Evolutionary conservation across 306 rosid species (phyloP).

Genomic region (Trifolium pratense): DNA sequence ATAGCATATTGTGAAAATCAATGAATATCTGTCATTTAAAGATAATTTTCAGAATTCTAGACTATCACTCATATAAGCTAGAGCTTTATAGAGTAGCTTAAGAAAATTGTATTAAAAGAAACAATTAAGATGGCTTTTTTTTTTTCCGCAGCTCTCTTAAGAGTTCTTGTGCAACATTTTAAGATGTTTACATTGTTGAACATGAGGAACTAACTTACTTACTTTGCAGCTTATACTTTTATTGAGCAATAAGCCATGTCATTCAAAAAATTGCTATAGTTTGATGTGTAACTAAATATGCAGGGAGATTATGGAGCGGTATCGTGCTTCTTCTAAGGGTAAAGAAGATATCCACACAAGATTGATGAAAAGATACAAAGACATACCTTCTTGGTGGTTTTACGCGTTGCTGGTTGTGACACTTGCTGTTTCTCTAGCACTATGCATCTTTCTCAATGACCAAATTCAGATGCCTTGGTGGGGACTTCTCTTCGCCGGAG

Average conservation of each 20-base stretch:
- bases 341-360: slow-evolving; percentile 80
- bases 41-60: slow-evolving; percentile 7
- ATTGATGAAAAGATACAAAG: slow-evolving; percentile 76
- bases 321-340: slow-evolving; percentile 61
- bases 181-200: neutral
- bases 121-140: neutral
- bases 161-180: neutral
- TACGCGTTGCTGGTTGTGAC: slow-evolving; percentile 56
- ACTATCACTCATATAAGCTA: neutral
- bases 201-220: slow-evolving; percentile 5
- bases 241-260: slow-evolving; percentile 5
- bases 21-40: slow-evolving; percentile 2
- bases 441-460: slow-evolving; percentile 70
- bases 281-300: slow-evolving; percentile 37
- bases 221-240: slow-evolving; percentile 8
- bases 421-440: slow-evolving; percentile 57
- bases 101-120: slow-evolving; percentile 5
- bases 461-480: slow-evolving; percentile 95
- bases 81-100: neutral
- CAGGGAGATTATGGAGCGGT: slow-evolving; percentile 83
- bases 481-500: slow-evolving; percentile 78
- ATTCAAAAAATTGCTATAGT: neutral
- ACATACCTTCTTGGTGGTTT: slow-evolving; percentile 95
- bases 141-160: slow-evolving; percentile 2
- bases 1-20: neutral